Percentiles rank a stretch among this genome's conserved stretches.
Evolutionary conservation across 208 protist species (phyloP).

Genomic region (Angomonas ambiguus): DNA sequence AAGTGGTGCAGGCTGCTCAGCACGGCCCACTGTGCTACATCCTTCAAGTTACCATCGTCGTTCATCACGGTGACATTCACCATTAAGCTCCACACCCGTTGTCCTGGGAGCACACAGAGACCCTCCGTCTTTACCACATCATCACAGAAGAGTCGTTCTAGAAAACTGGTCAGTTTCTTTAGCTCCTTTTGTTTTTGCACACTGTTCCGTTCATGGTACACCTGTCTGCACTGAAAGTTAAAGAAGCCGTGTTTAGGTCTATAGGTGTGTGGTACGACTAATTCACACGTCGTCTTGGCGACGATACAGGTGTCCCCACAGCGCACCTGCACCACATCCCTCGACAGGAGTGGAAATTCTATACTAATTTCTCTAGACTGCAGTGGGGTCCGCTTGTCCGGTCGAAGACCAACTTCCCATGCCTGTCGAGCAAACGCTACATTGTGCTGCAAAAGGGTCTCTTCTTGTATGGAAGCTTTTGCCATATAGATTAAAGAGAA

Average conservation of each 20-base stretch:
- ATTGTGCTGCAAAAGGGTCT: slow-evolving; percentile 58
- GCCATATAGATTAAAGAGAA: no score
- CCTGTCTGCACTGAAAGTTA: slow-evolving; percentile 82
- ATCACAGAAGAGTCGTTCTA: slow-evolving; percentile 86
- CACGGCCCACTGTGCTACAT: slow-evolving; percentile 84
- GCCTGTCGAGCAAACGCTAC: slow-evolving; percentile 53
- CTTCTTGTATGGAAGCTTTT: slow-evolving; percentile 38
- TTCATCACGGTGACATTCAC: slow-evolving; percentile 91
- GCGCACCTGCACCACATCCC: slow-evolving; percentile 76
- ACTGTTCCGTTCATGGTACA: slow-evolving; percentile 75
- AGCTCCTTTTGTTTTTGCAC: slow-evolving; percentile 23
- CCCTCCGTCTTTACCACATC: slow-evolving; percentile 94
- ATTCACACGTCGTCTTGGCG: slow-evolving; percentile 71
- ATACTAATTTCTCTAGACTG: slow-evolving; percentile 71
- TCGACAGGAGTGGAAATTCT: slow-evolving; percentile 63
- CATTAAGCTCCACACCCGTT: slow-evolving; percentile 88
- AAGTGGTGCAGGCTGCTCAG: slow-evolving; percentile 89
- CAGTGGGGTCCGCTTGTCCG: slow-evolving; percentile 60
- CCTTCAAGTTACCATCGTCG: slow-evolving; percentile 92
- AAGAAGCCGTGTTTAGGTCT: slow-evolving; percentile 95
- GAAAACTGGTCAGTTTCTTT: slow-evolving; percentile 60
- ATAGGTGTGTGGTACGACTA: slow-evolving; percentile 93
- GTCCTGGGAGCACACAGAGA: slow-evolving; percentile 93
- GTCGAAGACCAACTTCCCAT: slow-evolving; percentile 66
- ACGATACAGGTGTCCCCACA: slow-evolving; percentile 88